These are phyloP conservation scores for Platismatia glauca DNA, from an alignment of 495 filamentous ascomycete species.

Conservation along the genomic window DNA sequence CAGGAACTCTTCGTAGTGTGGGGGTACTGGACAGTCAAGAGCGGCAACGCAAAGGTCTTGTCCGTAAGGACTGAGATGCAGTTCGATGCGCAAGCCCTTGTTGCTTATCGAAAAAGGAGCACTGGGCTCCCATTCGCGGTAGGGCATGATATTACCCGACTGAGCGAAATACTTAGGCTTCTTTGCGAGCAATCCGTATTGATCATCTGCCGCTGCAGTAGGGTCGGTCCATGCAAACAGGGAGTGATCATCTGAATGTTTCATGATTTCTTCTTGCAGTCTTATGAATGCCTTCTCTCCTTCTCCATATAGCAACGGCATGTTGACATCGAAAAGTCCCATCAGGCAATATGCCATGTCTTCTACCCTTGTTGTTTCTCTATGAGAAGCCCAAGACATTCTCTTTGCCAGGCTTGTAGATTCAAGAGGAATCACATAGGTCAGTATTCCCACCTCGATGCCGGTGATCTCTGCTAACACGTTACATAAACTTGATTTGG, in stretches of 20 bases:
- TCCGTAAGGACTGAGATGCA: not conserved
- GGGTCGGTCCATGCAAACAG: conserved; percentile 24
- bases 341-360: conserved; percentile 38
- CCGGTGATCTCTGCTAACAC: conserved; percentile 20
- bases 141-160: conserved; percentile 1
- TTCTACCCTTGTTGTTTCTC: conserved; percentile 29
- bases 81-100: conserved; percentile 4
- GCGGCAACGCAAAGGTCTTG: not conserved
- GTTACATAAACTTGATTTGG: conserved; percentile 15
- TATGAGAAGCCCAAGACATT: conserved; percentile 34
- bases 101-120: conserved; percentile 6
- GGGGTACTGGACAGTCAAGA: conserved; percentile 3
- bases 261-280: conserved; percentile 33
- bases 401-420: conserved; percentile 26
- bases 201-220: not conserved
- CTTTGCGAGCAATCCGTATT: not conserved
- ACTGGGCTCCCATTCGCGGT: not conserved
- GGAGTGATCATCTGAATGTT: conserved; percentile 21
- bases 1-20: not conserved
- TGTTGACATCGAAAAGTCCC: conserved; percentile 37
- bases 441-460: conserved; percentile 16
- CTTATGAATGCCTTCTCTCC: conserved; percentile 28
- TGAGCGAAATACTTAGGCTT: not conserved
- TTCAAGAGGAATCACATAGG: not conserved
- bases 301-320: conserved; percentile 41